Evolutionary conservation across 257 asterid species (phyloP), one percentile per base, ranked within the genome.

Genomic region (Rauvolfia tetraphylla): DNA sequence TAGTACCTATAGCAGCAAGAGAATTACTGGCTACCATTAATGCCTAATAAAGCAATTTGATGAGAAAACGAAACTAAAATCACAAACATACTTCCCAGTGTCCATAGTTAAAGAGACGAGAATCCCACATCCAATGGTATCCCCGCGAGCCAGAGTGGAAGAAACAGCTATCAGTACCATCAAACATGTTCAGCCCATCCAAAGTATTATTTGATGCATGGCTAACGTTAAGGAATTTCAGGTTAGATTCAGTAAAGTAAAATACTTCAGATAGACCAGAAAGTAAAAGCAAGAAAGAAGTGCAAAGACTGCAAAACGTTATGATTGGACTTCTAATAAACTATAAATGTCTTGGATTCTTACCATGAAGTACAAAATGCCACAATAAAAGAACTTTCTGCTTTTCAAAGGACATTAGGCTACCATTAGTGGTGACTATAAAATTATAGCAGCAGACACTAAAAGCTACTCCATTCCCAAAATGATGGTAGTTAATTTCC

Each of bases 121-220:
- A 95, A 82, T 93, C 99, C 99, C 99, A 95, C 91, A 95, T 86
- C 98, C 97, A 93, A 78, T 95, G 99, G 84, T 95, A 86, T 77
- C 99, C 99, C 42, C 91, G 92, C 25, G 92, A 38, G 75, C 97
- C 98, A 82, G 99, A 89, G 90, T 95, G 99, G 79, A 95, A 93
- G 82, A 93, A 95, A 83, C 98, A 91, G 84, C 90, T 79, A 84
- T 95, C 99, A 36, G 99, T 95, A 72, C 99, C 99, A 78, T 95
- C 99, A 81, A 93, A 91, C 99, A 95, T 93, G 97, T 95, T 93
- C 85, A 95, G 86, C 67, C 99, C 99, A 86, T 95, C 99, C 88
- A 95, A 91, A 82, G 99, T 95, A 82, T 95, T 95, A 78, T 95
- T 95, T 51, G 99, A 95, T 83, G 99, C 77, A 84, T 95, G 99